phyloP scores from a whole-genome alignment of 768 basidiomycete species.

The Russula sp. region DNA sequence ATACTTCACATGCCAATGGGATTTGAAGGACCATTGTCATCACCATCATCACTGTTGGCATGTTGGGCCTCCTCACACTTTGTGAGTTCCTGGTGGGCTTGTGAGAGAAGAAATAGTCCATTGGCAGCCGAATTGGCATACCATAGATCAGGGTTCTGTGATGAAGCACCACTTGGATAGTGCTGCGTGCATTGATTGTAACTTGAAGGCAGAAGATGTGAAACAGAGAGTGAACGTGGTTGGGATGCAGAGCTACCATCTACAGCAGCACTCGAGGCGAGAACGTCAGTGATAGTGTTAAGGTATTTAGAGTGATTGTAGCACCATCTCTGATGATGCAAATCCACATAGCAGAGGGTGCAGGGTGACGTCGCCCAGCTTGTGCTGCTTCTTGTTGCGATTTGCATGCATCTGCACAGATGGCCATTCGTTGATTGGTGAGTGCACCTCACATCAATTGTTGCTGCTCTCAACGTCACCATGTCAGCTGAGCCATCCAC shows the following conservation, averaged over 20 bases:
- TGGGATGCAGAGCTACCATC: slow-evolving; percentile 50
- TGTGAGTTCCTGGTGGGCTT: slow-evolving; percentile 93
- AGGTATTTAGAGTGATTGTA: slow-evolving; percentile 57
- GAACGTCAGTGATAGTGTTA: slow-evolving; percentile 77
- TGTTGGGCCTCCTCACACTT: slow-evolving; percentile 84
- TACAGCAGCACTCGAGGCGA: slow-evolving; percentile 50
- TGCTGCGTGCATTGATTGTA: slow-evolving; percentile 20
- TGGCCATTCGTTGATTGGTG: no score
- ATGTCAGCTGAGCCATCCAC: not conserved
- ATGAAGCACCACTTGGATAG: slow-evolving; percentile 15
- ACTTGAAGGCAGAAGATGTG: slow-evolving; percentile 24
- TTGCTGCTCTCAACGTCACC: no score
- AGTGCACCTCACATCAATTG: no score
- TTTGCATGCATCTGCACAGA: no score
- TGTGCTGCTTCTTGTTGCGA: no score
- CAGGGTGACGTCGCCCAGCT: no score
- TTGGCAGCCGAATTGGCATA: slow-evolving; percentile 41
- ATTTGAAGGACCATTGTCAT: slow-evolving; percentile 25
- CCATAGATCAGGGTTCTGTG: slow-evolving; percentile 13
- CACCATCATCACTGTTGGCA: slow-evolving; percentile 33
- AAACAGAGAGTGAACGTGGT: slow-evolving; percentile 32
- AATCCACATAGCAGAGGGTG: no score
- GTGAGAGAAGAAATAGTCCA: slow-evolving; percentile 86
- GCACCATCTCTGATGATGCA: no score
- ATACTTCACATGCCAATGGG: slow-evolving; percentile 43